A percentile compares a stretch with the other conserved stretches of the same genome.
These are phyloP conservation scores for Hypoxylon sp. DNA, from an alignment of 2,329 filamentous ascomycete genomes.

Conservation along the genomic window DNA sequence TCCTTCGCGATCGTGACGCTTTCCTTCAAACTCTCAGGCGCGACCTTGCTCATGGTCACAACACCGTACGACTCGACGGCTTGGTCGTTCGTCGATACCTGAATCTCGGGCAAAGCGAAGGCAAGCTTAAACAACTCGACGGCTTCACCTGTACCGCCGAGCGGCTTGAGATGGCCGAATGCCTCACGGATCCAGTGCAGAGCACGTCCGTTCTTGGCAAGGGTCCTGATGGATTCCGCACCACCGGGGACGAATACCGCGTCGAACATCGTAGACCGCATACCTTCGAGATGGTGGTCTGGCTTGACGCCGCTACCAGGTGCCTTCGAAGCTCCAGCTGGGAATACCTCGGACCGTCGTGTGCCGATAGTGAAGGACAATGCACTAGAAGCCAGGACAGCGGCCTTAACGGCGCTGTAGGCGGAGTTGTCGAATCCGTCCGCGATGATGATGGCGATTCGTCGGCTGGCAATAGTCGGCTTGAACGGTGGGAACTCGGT, in stretches of 20 bases:
- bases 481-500: constrained; percentile 74
- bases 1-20: constrained; percentile 75
- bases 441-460: constrained; percentile 81
- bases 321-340: constrained; percentile 70
- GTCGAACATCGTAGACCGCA: constrained; percentile 86
- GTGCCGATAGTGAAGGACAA: constrained; percentile 81
- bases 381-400: constrained; percentile 73
- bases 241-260: constrained; percentile 84
- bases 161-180: constrained; percentile 85
- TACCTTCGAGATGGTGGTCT: constrained; percentile 84
- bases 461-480: constrained; percentile 78
- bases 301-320: constrained; percentile 71
- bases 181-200: constrained; percentile 84
- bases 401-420: constrained; percentile 76
- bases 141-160: constrained; percentile 81
- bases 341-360: constrained; percentile 75
- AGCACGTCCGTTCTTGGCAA: constrained; percentile 79
- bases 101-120: constrained; percentile 61
- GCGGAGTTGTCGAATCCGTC: constrained; percentile 80
- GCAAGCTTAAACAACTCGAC: constrained; percentile 72
- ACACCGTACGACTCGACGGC: constrained; percentile 82
- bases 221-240: constrained; percentile 71
- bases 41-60: constrained; percentile 72
- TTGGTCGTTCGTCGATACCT: constrained; percentile 61
- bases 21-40: constrained; percentile 73